Base-by-base conservation (phyloP, 2,329 filamentous ascomycete genomes). In the Zymoseptoria passerinii region DNA sequence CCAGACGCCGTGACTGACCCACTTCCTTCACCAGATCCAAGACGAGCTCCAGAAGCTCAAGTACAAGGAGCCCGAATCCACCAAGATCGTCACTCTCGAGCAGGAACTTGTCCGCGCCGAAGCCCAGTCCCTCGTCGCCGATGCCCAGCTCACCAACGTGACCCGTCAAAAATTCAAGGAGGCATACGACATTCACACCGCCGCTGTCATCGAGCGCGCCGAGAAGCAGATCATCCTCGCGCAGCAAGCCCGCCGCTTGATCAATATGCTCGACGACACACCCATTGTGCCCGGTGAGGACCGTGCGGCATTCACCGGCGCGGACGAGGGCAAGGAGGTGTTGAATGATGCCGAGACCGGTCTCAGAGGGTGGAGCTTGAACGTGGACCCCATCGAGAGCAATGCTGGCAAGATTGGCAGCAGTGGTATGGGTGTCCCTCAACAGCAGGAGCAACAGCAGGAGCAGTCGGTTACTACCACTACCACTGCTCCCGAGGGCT, bases 161-260 rank as follows among this genome's bases (percentile, higher is more conserved):
- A 97, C 94, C 40, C 89, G 94, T 58, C 89, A 94, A 75, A 97
- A 96, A 77, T 81, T 99, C 76, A 96, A 95, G 77, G 90, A 96
- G 75, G 90, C 94, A 23, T 97, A 92, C 71, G 89, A 92, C 65
- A 75, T 89, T 60, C 91, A 97, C 72, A 89, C 96, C 64, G 84
- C 88, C 16, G 91, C 92, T 59, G 89, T 91, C 19, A 95, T 99
- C 67, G 94, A 99, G 79, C 88, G 92, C 29, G 91, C 91, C 23
- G 94, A 97, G 79, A 97, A 97, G 78, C 94, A 99, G 73, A 89
- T 92, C 68, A 89, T 99, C 60, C 83, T 99, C 16, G 92, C 94
- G 58, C 89, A 89, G 68, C 92, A 97, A 72, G 92, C 91, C 19
- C 88, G 90, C 56, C 86, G 90, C 50, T 82, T 99, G 40, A 74